Base-by-base conservation (phyloP, 2,329 filamentous ascomycete genomes). In the Sporothrix brunneoviolacea region DNA sequence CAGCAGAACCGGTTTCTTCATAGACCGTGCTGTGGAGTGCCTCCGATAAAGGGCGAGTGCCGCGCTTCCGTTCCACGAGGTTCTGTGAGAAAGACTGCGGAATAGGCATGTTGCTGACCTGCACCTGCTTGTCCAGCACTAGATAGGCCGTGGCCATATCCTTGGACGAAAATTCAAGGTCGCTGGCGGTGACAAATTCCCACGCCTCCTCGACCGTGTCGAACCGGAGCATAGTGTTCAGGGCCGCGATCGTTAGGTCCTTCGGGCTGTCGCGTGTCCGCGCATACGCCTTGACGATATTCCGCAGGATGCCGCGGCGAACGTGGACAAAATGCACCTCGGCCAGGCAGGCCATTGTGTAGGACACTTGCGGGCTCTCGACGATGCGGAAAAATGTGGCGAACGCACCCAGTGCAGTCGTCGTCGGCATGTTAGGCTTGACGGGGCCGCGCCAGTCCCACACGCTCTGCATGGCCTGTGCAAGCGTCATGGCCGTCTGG, bases 321-420 rank as follows among this genome's bases (percentile, higher is more conserved):
- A 84, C 68, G 32, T 73, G 70, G 36, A 78, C 76, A 52, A 86
- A 84, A 59, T 83, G 80, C n/a, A 82, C 77, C 59, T 85, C 82
- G 7, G 81, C 81, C 53, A 86, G 77, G 57, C 82, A 85, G 13
- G 81, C 82, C 79, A 85, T 83, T 1, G 80, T 83, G 60, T 85
- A 86, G 0, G 82, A 84, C 3, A 83, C 75, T 15, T 69, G 65
- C 0, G 70, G 67, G 36, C 75, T 71, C 56, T 78, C 71, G 24
- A 85, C 68, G 42, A 85, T 80, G 21, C 74, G 70, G 59, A 85
- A 84, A 61, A 77, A 84, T 16, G 75, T 71, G 21, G 70, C 67
- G 39, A 73, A 77, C 6, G 71, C 70, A 18, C 72, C 71, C 36
- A 75, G 68, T 2, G 77, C 73, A 21, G 73, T 62, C 10, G 75